Percentiles rank a stretch among this genome's conserved stretches.
These are phyloP conservation scores for Candida schatavii DNA, from an alignment of 805 yeast species.

Conservation along the genomic window DNA sequence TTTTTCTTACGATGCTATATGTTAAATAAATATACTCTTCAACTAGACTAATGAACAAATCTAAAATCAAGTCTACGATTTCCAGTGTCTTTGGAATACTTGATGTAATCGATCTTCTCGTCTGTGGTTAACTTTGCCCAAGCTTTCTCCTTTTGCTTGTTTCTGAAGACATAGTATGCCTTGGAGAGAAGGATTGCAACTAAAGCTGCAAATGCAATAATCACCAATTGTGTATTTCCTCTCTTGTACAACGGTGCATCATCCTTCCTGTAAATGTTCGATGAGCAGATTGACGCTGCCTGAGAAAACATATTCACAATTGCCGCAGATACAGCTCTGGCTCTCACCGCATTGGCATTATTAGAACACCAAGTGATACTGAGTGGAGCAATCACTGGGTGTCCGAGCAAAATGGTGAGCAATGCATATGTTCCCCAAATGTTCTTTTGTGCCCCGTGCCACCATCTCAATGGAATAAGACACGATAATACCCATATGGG, in stretches of 20 bases:
- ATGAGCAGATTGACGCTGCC: constrained; percentile 49
- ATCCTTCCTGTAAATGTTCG: constrained; percentile 53
- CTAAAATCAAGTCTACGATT: constrained; percentile 54
- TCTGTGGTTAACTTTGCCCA: constrained; percentile 54
- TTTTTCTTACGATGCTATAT: too few species aligned
- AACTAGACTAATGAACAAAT: constrained; percentile 30
- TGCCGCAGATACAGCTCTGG: constrained; percentile 64
- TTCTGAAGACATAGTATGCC: constrained; percentile 39
- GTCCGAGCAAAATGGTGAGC: constrained; percentile 37
- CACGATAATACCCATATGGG: constrained; percentile 19
- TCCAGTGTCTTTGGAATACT: constrained; percentile 49
- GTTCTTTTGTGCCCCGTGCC: constrained; percentile 38
- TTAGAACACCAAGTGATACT: constrained; percentile 59
- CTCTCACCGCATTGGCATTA: constrained; percentile 58
- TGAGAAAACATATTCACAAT: constrained; percentile 65
- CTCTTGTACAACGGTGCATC: constrained; percentile 60
- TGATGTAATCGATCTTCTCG: constrained; percentile 48
- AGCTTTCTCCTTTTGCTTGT: constrained; percentile 38
- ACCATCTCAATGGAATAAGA: constrained; percentile 29
- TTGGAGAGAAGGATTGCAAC: constrained; percentile 26
- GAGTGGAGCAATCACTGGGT: constrained; percentile 51
- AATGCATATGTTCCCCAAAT: constrained; percentile 43
- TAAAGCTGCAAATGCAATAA: constrained; percentile 30
- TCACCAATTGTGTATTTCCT: constrained; percentile 50
- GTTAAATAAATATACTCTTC: too few species aligned